phyloP scores from a whole-genome alignment of 768 basidiomycete species.

The Auriscalpium orientale region DNA sequence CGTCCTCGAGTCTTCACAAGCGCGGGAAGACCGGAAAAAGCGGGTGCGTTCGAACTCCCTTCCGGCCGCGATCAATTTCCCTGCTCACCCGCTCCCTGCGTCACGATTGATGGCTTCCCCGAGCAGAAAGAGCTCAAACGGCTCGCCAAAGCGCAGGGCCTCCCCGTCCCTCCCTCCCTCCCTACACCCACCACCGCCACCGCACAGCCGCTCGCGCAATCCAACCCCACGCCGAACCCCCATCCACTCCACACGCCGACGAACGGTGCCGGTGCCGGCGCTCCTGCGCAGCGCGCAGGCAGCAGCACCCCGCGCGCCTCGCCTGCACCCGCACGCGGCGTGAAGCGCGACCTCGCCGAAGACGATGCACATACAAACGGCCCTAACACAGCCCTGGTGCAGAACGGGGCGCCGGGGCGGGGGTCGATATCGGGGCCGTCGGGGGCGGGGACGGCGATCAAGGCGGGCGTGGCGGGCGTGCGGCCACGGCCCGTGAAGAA shows the following conservation, averaged over 20 bases:
- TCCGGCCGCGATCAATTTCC: background rate
- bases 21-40: conserved; percentile 17
- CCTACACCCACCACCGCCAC: conserved; percentile 1
- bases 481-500: conserved; percentile 16
- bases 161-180: background rate
- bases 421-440: background rate
- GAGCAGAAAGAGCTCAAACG: conserved; percentile 17
- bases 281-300: conserved; percentile 9
- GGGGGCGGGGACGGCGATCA: background rate
- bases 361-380: conserved; percentile 6
- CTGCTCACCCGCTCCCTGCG: background rate
- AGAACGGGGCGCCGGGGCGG: background rate
- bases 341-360: conserved; percentile 15
- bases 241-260: conserved; percentile 1
- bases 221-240: background rate
- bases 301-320: conserved; percentile 6
- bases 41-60: conserved; percentile 10
- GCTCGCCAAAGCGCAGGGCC: conserved; percentile 14
- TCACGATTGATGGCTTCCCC: background rate
- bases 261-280: background rate
- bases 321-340: conserved; percentile 3
- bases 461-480: conserved; percentile 13
- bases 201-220: conserved; percentile 4
- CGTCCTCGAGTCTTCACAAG: conserved; percentile 16
- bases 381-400: background rate